Percentiles rank a stretch among this genome's conserved stretches.
These are phyloP conservation scores for Candida jianshihensis DNA, from an alignment of 805 yeast genomes.

Conservation along the genomic window DNA sequence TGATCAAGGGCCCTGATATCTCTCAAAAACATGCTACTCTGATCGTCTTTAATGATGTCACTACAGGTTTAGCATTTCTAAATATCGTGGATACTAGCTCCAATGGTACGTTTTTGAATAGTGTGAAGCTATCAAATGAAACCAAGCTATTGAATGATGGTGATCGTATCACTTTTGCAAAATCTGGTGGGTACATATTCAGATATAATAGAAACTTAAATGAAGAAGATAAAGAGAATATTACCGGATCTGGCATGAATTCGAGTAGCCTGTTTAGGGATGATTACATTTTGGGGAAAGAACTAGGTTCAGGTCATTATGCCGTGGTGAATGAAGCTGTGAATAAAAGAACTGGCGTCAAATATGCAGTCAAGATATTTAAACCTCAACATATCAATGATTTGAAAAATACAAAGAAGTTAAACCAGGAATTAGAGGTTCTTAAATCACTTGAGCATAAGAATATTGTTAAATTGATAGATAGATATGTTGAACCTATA, in stretches of 20 bases:
- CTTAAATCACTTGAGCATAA: constrained; percentile 60
- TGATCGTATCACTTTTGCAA: constrained; percentile 54
- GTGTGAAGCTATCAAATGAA: constrained; percentile 41
- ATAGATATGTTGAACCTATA: constrained; percentile 50
- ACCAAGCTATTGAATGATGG: constrained; percentile 51
- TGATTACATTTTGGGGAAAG: constrained; percentile 41
- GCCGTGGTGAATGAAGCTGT: constrained; percentile 73
- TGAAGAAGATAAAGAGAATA: constrained; percentile 12
- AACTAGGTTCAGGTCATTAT: constrained; percentile 72
- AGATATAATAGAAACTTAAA: constrained; percentile 28
- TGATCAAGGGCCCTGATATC: constrained; percentile 48
- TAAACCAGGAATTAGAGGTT: constrained; percentile 63
- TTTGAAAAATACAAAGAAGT: constrained; percentile 30
- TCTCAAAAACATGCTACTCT: constrained; percentile 61
- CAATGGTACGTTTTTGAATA: constrained; percentile 66
- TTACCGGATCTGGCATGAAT: constrained; percentile 1
- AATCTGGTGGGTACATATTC: constrained; percentile 43
- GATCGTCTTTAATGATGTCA: constrained; percentile 31
- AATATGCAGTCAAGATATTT: constrained; percentile 71
- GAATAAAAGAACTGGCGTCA: constrained; percentile 47
- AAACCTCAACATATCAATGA: constrained; percentile 45
- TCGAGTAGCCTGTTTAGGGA: constrained; percentile 45
- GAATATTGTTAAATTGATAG: constrained; percentile 60
- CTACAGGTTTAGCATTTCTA: constrained; percentile 29
- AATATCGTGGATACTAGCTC: constrained; percentile 48